These are phyloP conservation scores for Colletotrichum incanum DNA, from an alignment of 2,329 filamentous ascomycete species.

Conservation along the genomic window DNA sequence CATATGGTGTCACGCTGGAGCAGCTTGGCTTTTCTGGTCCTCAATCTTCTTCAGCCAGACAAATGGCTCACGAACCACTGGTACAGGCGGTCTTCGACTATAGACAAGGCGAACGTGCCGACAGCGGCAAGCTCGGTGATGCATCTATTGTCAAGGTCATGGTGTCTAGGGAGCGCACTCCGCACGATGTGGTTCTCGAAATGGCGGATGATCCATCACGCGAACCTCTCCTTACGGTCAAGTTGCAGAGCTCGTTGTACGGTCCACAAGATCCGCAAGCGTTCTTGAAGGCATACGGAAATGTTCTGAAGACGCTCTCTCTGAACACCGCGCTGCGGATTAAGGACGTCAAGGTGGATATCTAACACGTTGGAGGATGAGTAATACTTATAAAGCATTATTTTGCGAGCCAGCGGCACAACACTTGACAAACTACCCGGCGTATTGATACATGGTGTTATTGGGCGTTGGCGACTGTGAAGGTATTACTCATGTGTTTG, in stretches of 20 bases:
- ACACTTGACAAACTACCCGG: too few species aligned
- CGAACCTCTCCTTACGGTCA: conserved; percentile 3
- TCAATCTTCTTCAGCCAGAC: neutral
- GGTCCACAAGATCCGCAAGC: neutral
- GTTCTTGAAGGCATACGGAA: neutral
- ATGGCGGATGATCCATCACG: conserved; percentile 6
- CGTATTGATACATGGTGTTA: too few species aligned
- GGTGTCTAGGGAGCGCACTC: neutral
- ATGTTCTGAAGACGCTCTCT: neutral
- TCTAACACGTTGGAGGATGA: too few species aligned
- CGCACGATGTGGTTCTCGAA: conserved; percentile 3
- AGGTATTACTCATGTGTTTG: too few species aligned
- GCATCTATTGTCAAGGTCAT: neutral
- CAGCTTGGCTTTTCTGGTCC: neutral
- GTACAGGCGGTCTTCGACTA: conserved; percentile 19
- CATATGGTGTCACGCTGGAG: neutral
- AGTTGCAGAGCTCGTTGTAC: conserved; percentile 8
- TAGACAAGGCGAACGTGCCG: conserved; percentile 7
- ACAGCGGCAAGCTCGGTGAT: neutral
- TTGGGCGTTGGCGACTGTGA: too few species aligned
- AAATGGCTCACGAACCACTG: conserved; percentile 1
- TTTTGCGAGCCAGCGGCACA: too few species aligned
- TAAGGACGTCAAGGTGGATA: neutral
- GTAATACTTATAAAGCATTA: too few species aligned
- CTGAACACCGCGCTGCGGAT: conserved; percentile 1